Percentiles rank a stretch among this genome's conserved stretches.
Conservation (phyloP, 2,329 filamentous ascomycete species). For the Didymella exigua region DNA sequence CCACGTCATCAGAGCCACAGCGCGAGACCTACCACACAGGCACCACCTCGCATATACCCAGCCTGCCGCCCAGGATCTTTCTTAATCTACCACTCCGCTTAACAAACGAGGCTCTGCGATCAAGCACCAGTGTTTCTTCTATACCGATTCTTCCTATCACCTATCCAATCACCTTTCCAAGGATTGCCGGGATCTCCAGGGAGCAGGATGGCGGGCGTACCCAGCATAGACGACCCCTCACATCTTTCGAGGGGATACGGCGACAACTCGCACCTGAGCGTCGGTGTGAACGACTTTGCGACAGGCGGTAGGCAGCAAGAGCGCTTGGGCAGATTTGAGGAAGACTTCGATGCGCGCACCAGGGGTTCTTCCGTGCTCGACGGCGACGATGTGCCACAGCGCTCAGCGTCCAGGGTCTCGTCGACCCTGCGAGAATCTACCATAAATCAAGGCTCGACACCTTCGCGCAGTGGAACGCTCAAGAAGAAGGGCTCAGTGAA, state of each 20-base stretch:
- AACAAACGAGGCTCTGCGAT: neutral
- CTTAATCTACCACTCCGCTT: neutral
- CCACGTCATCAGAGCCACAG: constrained; percentile 18
- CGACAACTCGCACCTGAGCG: constrained; percentile 29
- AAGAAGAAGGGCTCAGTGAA: constrained; percentile 87
- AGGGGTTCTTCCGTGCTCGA: constrained; percentile 69
- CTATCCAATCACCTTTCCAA: constrained; percentile 22
- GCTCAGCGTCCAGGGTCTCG: constrained; percentile 63
- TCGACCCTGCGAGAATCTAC: constrained; percentile 42
- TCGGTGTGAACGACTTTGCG: constrained; percentile 49
- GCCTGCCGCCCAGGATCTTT: neutral
- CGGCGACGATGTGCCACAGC: constrained; percentile 61
- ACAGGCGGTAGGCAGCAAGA: constrained; percentile 33
- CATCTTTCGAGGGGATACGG: constrained; percentile 47
- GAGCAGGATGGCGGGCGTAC: constrained; percentile 45
- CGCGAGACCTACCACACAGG: constrained; percentile 5
- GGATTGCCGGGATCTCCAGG: constrained; percentile 23
- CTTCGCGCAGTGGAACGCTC: constrained; percentile 72
- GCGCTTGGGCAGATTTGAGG: constrained; percentile 63
- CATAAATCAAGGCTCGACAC: constrained; percentile 53
- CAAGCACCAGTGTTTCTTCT: neutral
- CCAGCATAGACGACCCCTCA: constrained; percentile 42
- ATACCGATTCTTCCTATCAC: neutral
- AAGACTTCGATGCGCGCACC: constrained; percentile 73
- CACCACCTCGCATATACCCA: constrained; percentile 11